phyloP scores from a whole-genome alignment of 108 stramenopile species.

The Cyclotella baltica region DNA sequence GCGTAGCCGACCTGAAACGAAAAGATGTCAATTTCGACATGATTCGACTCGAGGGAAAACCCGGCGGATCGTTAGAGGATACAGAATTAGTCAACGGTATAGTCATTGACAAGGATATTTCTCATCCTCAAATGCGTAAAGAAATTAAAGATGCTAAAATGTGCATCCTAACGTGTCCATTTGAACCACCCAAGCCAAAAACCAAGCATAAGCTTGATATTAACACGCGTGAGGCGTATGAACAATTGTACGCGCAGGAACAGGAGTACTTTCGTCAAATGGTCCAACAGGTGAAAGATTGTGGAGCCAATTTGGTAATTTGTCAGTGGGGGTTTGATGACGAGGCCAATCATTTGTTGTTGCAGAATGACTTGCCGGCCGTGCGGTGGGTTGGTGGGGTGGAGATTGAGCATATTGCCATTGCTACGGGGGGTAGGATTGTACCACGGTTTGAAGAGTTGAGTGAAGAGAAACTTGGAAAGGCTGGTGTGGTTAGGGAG shows the following conservation, averaged over 20 bases:
- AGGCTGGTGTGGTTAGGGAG: slow-evolving; percentile 92
- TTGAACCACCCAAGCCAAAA: slow-evolving; percentile 99
- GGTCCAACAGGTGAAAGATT: slow-evolving; percentile 98
- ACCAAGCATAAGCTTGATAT: slow-evolving; percentile 99
- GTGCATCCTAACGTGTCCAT: slow-evolving; percentile 97
- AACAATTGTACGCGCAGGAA: slow-evolving; percentile 93
- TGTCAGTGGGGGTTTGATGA: slow-evolving; percentile 99
- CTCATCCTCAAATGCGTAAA: slow-evolving; percentile 98
- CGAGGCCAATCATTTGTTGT: slow-evolving; percentile 97
- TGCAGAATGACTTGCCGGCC: slow-evolving; percentile 93
- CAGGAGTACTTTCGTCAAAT: slow-evolving; percentile 97
- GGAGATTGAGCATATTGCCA: slow-evolving; percentile 99
- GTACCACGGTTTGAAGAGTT: slow-evolving; percentile 97
- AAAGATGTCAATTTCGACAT: slow-evolving; percentile 99
- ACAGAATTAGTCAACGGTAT: slow-evolving; percentile 97
- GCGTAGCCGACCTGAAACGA: slow-evolving; percentile 96
- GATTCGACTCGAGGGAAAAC: slow-evolving; percentile 99
- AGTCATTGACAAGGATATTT: slow-evolving; percentile 98
- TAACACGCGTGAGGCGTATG: slow-evolving; percentile 94
- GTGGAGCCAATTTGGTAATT: slow-evolving; percentile 95
- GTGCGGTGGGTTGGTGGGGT: slow-evolving; percentile 99
- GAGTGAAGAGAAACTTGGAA: slow-evolving; percentile 94
- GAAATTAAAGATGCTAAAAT: slow-evolving; percentile 93
- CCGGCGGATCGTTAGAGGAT: slow-evolving; percentile 97
- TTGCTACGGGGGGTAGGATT: slow-evolving; percentile 99